A percentile compares a stretch with the other conserved stretches of the same genome.
These are phyloP conservation scores for Mycena kentingensis DNA, from an alignment of 768 basidiomycete genomes.

Conservation along the genomic window DNA sequence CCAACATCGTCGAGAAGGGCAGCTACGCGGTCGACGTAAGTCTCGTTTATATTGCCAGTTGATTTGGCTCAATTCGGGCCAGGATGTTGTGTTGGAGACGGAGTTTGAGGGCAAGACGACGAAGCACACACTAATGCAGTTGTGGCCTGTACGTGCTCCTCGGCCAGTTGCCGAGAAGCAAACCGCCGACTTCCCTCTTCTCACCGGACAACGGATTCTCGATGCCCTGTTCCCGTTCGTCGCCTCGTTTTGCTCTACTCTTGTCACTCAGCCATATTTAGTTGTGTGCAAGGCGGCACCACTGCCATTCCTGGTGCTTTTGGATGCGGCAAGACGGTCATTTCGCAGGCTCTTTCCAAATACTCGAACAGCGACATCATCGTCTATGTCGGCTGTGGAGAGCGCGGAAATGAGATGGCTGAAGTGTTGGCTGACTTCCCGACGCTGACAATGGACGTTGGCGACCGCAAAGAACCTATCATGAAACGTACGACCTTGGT, in stretches of 20 bases:
- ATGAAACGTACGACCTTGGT: constrained; percentile 99
- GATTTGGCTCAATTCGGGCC: background rate
- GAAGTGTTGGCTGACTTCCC: constrained; percentile 99
- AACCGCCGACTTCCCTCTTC: constrained; percentile 86
- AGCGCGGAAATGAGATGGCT: constrained; percentile 99
- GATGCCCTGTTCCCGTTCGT: constrained; percentile 95
- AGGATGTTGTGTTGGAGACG: constrained; percentile 96
- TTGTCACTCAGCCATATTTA: constrained; percentile 28
- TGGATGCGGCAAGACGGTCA: constrained; percentile 98
- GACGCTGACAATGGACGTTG: constrained; percentile 88
- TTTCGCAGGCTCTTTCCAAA: constrained; percentile 96
- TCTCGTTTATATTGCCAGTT: constrained; percentile 12
- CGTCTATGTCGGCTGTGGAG: constrained; percentile 98
- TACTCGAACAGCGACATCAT: constrained; percentile 99
- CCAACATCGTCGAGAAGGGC: constrained; percentile 90
- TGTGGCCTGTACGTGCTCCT: constrained; percentile 98
- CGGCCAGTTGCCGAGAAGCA: constrained; percentile 95
- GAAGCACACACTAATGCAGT: constrained; percentile 94
- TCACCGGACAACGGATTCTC: constrained; percentile 95
- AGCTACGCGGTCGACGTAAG: constrained; percentile 88
- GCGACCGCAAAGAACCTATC: constrained; percentile 94
- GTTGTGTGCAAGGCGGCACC: constrained; percentile 95
- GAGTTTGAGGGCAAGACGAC: constrained; percentile 96
- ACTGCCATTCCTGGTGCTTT: constrained; percentile 99
- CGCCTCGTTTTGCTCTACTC: background rate